Evolutionary conservation across 495 filamentous ascomycete species (phyloP), one percentile per base, ranked within the genome.

Genomic region (Talaromyces adpressus): DNA sequence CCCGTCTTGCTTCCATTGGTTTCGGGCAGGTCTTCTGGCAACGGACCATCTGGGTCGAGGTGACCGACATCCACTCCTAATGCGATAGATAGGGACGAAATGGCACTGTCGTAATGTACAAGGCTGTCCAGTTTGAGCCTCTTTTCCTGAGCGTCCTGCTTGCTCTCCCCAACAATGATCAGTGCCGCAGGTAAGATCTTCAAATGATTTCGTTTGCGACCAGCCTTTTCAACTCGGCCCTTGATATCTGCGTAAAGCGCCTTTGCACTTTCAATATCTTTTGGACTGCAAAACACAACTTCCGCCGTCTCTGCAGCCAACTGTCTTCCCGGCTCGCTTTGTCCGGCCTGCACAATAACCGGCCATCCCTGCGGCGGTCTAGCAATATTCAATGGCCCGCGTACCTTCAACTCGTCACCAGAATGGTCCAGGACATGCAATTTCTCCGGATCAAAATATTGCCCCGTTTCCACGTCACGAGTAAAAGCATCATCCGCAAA

Each of bases 401-500:
- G 66, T 1, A 75, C 72, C 59, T 79, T 69, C 23, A 84, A 72
- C 36, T 79, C 76, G 1, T 82, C 74, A 0, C 82, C 82, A n/a
- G 70, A 64, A 67, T 84, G 82, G 57, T 83, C 70, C 11, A 84
- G 68, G 0, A 77, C 75, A 62, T 83, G 81, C 66, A 84, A 63
- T 57, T 72, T 79, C 30, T 70, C 77, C 0, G 82, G 79, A 51
- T 84, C 69, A 36, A 82, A 77, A 64, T 69, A 83, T 51, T 80
- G 66, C 2, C 80, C 80, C 3, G 66, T 77, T 66, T 80, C 79
- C 6, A 72, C 70, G 63, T 83, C 70, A 1, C 79, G 78, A 2
- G 77, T 64, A 52, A 84, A 82, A 1, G 82, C 82, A 62, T 84
- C 82, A 30, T 84, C 82, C 16, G 80, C 79, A 61, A 83, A 83